Evolutionary conservation across 1,284 basidiomycete species (phyloP).

Genomic region (Apiotrichum sp.): DNA sequence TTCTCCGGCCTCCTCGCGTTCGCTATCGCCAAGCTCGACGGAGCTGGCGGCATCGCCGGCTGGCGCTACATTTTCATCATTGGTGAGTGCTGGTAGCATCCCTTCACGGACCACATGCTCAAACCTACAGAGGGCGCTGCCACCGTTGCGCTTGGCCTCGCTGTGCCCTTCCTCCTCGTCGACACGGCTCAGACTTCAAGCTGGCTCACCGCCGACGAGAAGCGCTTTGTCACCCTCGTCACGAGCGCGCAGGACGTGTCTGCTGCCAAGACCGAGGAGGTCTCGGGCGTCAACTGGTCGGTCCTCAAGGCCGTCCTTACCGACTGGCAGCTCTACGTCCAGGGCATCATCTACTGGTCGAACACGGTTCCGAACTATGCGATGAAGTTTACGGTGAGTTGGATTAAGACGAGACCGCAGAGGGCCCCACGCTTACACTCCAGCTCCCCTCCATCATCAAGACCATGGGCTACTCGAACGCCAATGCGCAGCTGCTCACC

Average conservation of each 20-base stretch:
- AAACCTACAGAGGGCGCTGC: background rate
- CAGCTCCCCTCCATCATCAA: conserved; percentile 24
- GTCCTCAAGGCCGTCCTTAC: conserved; percentile 2
- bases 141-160: background rate
- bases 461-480: conserved; percentile 1
- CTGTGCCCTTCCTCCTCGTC: conserved; percentile 6
- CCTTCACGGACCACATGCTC: no score
- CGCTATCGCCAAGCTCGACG: conserved; percentile 18
- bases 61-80: conserved; percentile 27
- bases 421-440: no score
- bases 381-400: conserved; percentile 10
- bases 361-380: conserved; percentile 10
- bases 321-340: conserved; percentile 12
- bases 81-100: background rate
- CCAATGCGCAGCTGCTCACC: conserved; percentile 28
- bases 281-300: background rate
- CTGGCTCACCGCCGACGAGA: conserved; percentile 10
- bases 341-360: conserved; percentile 8
- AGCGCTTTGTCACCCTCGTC: background rate
- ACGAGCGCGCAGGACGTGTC: background rate
- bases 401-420: no score
- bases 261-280: background rate
- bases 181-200: conserved; percentile 4
- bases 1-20: conserved; percentile 21
- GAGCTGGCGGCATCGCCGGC: conserved; percentile 15